phyloP scores from a whole-genome alignment of 2,329 filamentous ascomycete genomes.

The Cytospora piceae region DNA sequence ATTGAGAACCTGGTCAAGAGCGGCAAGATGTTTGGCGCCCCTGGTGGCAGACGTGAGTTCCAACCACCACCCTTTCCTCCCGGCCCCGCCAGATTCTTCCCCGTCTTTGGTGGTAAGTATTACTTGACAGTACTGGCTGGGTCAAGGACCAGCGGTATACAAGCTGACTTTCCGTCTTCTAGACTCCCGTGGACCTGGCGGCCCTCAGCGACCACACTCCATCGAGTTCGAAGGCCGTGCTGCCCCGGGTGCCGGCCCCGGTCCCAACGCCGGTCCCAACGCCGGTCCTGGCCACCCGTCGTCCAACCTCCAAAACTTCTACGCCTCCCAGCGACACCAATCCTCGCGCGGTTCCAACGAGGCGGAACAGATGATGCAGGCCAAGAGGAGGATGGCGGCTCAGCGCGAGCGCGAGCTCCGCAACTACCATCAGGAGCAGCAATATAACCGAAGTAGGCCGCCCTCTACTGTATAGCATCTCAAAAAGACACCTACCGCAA shows the following conservation, averaged over 20 bases:
- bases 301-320: constrained; percentile 89
- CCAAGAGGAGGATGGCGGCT: constrained; percentile 98
- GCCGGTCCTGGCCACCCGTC: constrained; percentile 23
- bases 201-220: constrained; percentile 29
- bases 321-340: constrained; percentile 91
- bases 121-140: constrained; percentile 36
- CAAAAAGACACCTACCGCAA: constrained; percentile 46
- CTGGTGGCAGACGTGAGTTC: constrained; percentile 77
- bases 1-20: constrained; percentile 96
- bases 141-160: constrained; percentile 35
- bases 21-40: constrained; percentile 75
- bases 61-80: constrained; percentile 64
- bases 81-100: constrained; percentile 57
- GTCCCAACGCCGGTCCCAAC: constrained; percentile 55
- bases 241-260: constrained; percentile 57
- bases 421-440: constrained; percentile 99
- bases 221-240: constrained; percentile 56
- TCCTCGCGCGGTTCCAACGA: constrained; percentile 81
- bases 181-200: constrained; percentile 27
- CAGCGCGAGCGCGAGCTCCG: constrained; percentile 98
- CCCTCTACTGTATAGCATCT: constrained; percentile 73
- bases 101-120: constrained; percentile 66
- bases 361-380: constrained; percentile 98
- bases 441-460: constrained; percentile 99
- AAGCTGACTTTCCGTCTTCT: constrained; percentile 14